Evolutionary conservation across 148 eudicot genomes (phyloP).

Genomic region (Amaranthus cruentus): DNA sequence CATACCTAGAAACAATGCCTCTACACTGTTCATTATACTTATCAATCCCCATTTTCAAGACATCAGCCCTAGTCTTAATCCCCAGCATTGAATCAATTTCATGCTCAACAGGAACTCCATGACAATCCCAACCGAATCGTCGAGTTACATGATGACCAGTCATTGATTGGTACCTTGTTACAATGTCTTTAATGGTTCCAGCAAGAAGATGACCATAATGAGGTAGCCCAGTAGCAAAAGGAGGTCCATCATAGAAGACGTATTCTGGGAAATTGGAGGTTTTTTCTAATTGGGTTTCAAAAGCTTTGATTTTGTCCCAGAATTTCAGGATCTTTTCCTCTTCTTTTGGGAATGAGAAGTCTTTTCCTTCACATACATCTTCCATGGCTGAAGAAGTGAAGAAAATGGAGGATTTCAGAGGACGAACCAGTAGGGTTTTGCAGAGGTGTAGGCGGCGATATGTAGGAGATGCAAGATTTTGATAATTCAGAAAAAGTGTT

Average conservation of each 20-base stretch:
- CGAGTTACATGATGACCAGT: constrained; percentile 90
- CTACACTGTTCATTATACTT: constrained; percentile 88
- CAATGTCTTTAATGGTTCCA: constrained; percentile 87
- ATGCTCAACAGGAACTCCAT: constrained; percentile 79
- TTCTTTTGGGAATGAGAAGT: constrained; percentile 72
- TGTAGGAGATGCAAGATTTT: too few relatives aligned
- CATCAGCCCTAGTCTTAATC: constrained; percentile 63
- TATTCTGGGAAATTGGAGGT: constrained; percentile 63
- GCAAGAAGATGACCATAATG: constrained; percentile 95
- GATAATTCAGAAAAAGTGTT: too few relatives aligned
- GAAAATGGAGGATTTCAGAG: not conserved
- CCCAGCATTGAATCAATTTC: constrained; percentile 72
- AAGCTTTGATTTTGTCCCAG: constrained; percentile 70
- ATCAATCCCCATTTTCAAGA: constrained; percentile 79
- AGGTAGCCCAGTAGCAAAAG: constrained; percentile 87
- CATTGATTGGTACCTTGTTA: constrained; percentile 78
- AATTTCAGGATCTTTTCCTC: constrained; percentile 62
- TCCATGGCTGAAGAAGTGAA: constrained; percentile 45
- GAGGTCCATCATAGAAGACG: constrained; percentile 92
- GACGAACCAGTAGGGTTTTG: not conserved
- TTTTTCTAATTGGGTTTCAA: constrained; percentile 62
- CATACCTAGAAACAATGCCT: constrained; percentile 80
- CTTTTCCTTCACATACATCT: constrained; percentile 84
- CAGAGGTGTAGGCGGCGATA: not conserved
- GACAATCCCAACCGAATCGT: constrained; percentile 97